A percentile compares a stretch with the other conserved stretches of the same genome.
These are phyloP conservation scores for Mortierella antarctica DNA, from an alignment of 192 early-diverging fungal genomes.

Conservation along the genomic window DNA sequence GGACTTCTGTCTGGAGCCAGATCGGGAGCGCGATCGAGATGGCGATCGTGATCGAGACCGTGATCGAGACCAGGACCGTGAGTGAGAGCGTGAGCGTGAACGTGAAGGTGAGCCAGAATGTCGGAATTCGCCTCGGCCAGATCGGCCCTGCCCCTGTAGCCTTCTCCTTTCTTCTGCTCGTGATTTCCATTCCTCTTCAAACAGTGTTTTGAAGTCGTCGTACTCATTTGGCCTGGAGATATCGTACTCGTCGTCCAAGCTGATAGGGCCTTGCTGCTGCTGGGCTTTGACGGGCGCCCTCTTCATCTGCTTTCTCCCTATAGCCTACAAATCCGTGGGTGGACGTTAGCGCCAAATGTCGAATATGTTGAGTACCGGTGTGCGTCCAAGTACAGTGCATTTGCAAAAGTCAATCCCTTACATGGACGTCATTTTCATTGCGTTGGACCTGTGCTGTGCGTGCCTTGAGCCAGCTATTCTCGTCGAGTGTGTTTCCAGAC, in stretches of 20 bases:
- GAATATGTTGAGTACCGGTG: too few species aligned
- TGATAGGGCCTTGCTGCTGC: conserved; percentile 46
- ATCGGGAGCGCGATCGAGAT: conserved; percentile 14
- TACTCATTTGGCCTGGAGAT: conserved; percentile 79
- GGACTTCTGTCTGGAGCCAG: conserved; percentile 16
- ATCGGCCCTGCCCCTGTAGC: conserved; percentile 7
- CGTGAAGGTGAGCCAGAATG: conserved; percentile 22
- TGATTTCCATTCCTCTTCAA: conserved; percentile 59
- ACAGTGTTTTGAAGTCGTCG: conserved; percentile 68
- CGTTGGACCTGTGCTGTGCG: conserved; percentile 51
- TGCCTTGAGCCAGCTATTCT: conserved; percentile 36
- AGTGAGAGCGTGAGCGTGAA: conserved; percentile 9
- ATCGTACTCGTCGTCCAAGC: conserved; percentile 71
- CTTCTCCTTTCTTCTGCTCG: conserved; percentile 32
- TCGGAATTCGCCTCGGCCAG: neutral
- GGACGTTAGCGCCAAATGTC: too few species aligned
- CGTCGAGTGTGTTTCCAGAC: conserved; percentile 21
- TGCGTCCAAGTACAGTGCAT: neutral
- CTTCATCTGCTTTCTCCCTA: conserved; percentile 41
- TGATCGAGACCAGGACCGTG: conserved; percentile 4
- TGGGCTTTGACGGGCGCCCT: conserved; percentile 28
- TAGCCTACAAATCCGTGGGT: conserved; percentile 2
- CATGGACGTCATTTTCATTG: conserved; percentile 42
- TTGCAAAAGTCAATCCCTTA: neutral
- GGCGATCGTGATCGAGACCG: conserved; percentile 7